A percentile compares a stretch with the other conserved stretches of the same genome.
Conservation (phyloP, 2,329 filamentous ascomycete genomes). For the Fusarium cyanostomum region DNA sequence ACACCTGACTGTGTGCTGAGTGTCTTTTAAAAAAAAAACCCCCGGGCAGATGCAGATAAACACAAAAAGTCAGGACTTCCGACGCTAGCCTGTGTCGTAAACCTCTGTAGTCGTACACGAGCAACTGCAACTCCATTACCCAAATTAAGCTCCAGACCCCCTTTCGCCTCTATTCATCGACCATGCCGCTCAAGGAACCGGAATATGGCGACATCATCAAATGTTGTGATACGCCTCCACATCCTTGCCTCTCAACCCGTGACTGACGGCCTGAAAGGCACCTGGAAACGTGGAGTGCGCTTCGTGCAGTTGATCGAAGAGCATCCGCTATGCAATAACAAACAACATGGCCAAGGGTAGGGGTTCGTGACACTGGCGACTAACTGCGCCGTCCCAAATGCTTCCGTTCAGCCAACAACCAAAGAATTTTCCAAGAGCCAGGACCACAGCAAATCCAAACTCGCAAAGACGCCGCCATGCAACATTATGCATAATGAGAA, state of each 20-base stretch:
- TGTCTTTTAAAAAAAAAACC: constrained; percentile 30
- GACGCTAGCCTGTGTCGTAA: constrained; percentile 38
- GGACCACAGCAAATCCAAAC: constrained; percentile 26
- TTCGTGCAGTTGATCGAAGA: constrained; percentile 9
- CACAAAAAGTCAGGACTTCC: constrained; percentile 31
- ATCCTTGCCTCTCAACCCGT: constrained; percentile 1
- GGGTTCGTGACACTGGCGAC: constrained; percentile 12
- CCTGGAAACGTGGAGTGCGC: not conserved
- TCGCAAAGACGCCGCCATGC: constrained; percentile 50
- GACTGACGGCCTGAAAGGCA: not conserved
- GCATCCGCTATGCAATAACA: constrained; percentile 18
- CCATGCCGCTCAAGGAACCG: constrained; percentile 22
- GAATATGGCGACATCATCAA: constrained; percentile 30
- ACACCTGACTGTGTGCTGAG: constrained; percentile 27
- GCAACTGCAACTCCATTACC: constrained; percentile 45
- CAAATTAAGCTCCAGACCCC: constrained; percentile 42
- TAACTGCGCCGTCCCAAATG: constrained; percentile 34
- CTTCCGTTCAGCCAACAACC: constrained; percentile 34
- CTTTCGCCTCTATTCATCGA: constrained; percentile 30
- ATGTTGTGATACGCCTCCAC: constrained; percentile 22
- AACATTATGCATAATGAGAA: constrained; percentile 48
- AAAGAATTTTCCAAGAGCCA: constrained; percentile 36
- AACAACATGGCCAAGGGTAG: constrained; percentile 17
- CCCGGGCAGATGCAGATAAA: constrained; percentile 22
- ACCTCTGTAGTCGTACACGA: constrained; percentile 48